These are phyloP conservation scores for Aspergillus egyptiacus DNA, from an alignment of 495 filamentous ascomycete genomes.

Conservation along the genomic window DNA sequence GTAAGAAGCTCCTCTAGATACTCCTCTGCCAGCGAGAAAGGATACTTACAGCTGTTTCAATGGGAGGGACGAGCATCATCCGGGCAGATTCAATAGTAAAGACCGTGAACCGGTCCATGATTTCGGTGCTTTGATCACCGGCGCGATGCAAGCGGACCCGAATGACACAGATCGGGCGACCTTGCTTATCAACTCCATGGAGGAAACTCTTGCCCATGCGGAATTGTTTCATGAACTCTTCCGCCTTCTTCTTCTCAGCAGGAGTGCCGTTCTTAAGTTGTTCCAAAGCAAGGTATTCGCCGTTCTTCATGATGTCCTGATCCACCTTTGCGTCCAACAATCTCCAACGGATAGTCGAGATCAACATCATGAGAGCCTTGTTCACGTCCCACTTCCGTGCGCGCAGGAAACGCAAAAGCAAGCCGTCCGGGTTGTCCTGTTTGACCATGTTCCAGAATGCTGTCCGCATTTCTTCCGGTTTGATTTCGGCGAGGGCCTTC, in stretches of 20 bases:
- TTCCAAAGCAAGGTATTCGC: constrained; percentile 61
- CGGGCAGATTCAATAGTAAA: constrained; percentile 91
- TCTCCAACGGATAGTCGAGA: constrained; percentile 92
- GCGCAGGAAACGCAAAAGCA: constrained; percentile 83
- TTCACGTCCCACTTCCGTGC: constrained; percentile 96
- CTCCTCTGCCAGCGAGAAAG: not conserved
- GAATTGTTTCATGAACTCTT: constrained; percentile 80
- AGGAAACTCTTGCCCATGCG: constrained; percentile 93
- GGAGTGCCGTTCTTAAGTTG: constrained; percentile 52
- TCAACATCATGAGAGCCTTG: constrained; percentile 86
- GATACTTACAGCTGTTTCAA: constrained; percentile 91
- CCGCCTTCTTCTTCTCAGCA: constrained; percentile 56
- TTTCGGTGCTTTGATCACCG: constrained; percentile 74
- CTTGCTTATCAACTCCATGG: constrained; percentile 79
- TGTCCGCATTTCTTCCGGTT: constrained; percentile 70
- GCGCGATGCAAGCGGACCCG: constrained; percentile 73
- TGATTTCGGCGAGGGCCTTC: constrained; percentile 65
- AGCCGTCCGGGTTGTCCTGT: constrained; percentile 84
- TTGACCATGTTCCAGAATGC: constrained; percentile 96
- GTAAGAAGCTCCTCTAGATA: not conserved
- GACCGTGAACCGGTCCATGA: constrained; percentile 82
- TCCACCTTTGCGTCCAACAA: constrained; percentile 75
- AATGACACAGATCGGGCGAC: constrained; percentile 82
- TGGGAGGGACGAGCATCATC: constrained; percentile 67
- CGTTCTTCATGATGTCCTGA: constrained; percentile 73